These are phyloP conservation scores for Penicillium sp. DNA, from an alignment of 2,329 filamentous ascomycete genomes.

Conservation along the genomic window DNA sequence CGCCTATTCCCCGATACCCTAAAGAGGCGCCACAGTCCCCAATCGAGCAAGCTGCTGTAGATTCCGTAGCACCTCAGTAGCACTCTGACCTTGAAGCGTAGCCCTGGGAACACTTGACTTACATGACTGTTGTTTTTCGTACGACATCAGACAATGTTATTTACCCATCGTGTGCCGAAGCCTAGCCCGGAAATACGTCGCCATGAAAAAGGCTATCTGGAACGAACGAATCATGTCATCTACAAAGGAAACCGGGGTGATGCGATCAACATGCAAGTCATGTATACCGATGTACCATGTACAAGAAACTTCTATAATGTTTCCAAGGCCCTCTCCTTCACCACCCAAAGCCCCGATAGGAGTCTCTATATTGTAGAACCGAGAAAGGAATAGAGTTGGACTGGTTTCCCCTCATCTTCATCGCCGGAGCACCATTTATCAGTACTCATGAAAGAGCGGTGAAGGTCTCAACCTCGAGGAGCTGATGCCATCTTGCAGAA, in stretches of 20 bases:
- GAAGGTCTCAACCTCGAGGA: conserved; percentile 6
- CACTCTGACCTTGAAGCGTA: neutral
- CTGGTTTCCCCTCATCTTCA: neutral
- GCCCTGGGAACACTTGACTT: neutral
- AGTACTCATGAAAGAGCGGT: conserved; percentile 17
- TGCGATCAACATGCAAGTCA: conserved; percentile 4
- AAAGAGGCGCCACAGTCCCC: neutral
- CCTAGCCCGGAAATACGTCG: neutral
- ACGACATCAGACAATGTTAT: neutral
- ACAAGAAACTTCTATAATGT: neutral
- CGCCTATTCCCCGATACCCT: neutral
- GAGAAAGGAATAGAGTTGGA: neutral
- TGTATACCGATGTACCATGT: neutral
- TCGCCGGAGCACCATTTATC: neutral
- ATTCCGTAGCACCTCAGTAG: neutral
- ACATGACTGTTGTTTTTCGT: neutral
- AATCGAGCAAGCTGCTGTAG: neutral
- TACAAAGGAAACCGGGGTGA: neutral
- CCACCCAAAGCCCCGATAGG: neutral
- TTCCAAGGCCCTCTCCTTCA: neutral
- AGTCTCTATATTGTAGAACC: neutral
- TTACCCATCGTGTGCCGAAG: neutral
- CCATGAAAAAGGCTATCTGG: neutral
- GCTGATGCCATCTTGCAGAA: conserved; percentile 21
- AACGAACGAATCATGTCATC: neutral